Evolutionary conservation across 306 rosid species (phyloP).

Genomic region (Carpinus viminea): DNA sequence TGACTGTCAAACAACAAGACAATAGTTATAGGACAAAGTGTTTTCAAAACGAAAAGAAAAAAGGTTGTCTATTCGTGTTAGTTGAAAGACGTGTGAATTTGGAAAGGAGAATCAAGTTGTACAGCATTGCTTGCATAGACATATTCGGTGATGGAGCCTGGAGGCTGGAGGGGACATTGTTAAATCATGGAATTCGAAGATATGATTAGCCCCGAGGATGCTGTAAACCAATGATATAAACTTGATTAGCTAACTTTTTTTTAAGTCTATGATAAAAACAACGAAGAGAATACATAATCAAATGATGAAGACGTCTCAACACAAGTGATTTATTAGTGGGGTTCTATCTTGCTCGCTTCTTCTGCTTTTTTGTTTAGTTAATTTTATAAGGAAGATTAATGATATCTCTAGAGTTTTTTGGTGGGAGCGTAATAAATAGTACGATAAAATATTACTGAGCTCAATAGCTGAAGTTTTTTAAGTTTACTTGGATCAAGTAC

Average conservation of each 20-base stretch:
- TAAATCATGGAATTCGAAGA: not conserved
- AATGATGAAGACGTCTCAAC: slow-evolving; percentile 21
- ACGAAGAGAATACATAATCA: slow-evolving; percentile 14
- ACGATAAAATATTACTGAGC: too few species aligned
- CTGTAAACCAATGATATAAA: slow-evolving; percentile 19
- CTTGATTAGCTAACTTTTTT: not conserved
- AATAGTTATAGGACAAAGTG: too few species aligned
- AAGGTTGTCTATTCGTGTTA: not conserved
- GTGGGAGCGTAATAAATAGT: too few species aligned
- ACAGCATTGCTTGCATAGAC: not conserved
- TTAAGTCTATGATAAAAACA: not conserved
- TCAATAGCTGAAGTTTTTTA: too few species aligned
- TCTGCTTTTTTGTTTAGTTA: too few species aligned
- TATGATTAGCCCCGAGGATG: not conserved
- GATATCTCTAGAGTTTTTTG: too few species aligned
- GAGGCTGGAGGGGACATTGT: not conserved
- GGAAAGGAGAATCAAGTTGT: not conserved
- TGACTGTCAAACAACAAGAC: too few species aligned
- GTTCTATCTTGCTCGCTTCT: not conserved
- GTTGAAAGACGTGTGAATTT: not conserved
- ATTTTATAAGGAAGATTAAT: too few species aligned
- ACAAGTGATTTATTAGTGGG: not conserved
- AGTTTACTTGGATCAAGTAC: too few species aligned
- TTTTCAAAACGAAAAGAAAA: not conserved
- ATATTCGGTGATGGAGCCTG: not conserved